Evolutionary conservation across 805 yeast species (phyloP).

Genomic region (Yarrowia sp.): DNA sequence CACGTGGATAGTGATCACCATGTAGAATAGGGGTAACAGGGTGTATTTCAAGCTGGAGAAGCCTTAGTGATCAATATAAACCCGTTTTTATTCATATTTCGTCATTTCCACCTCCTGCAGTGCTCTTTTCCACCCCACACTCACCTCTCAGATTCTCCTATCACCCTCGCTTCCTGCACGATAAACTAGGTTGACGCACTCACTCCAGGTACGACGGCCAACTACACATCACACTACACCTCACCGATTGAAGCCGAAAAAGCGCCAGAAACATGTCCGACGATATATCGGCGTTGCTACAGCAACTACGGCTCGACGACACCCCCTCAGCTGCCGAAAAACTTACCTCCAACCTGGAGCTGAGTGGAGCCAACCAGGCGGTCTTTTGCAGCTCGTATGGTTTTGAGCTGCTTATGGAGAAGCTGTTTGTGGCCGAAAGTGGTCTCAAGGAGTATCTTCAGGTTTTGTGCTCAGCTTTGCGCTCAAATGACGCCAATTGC

Average conservation of each 20-base stretch:
- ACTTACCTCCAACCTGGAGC: not conserved
- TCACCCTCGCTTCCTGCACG: conserved; percentile 27
- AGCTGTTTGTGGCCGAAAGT: conserved; percentile 4
- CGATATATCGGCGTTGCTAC: conserved; percentile 12
- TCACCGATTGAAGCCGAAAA: not conserved
- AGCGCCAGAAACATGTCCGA: conserved; percentile 12
- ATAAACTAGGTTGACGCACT: conserved; percentile 21
- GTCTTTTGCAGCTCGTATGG: conserved; percentile 23
- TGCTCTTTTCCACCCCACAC: no score
- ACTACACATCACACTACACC: not conserved
- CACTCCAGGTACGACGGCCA: not conserved
- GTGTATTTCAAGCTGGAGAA: no score
- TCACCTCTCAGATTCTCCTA: not conserved
- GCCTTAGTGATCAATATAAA: no score
- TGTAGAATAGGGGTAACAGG: no score
- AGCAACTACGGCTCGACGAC: conserved; percentile 5
- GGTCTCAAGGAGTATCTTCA: not conserved
- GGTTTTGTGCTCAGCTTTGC: not conserved
- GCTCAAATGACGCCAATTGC: conserved; percentile 13
- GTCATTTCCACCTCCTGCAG: no score
- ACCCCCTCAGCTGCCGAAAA: not conserved
- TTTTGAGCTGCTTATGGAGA: conserved; percentile 22
- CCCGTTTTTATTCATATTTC: no score
- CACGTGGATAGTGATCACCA: not conserved
- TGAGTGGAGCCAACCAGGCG: conserved; percentile 11